Conservation (phyloP, 352 stramenopile species). For the Phytopythium aichiense region DNA sequence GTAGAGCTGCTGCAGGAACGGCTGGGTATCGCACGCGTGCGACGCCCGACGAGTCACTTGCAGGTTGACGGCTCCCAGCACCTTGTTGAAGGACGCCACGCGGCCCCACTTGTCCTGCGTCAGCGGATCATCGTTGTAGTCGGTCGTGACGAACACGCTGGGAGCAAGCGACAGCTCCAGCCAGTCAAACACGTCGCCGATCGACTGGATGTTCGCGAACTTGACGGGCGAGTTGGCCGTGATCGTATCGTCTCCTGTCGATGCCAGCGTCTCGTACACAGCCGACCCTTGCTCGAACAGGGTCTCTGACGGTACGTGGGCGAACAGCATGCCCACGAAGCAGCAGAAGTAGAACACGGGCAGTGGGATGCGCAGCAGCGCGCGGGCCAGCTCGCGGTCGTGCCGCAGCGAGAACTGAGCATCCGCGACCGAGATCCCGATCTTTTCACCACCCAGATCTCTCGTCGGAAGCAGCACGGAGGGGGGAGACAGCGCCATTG, state of each 20-base stretch:
- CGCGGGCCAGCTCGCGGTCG: slow-evolving; percentile 29
- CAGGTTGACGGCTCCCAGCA: slow-evolving; percentile 33
- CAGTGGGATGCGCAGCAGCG: slow-evolving; percentile 27
- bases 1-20: slow-evolving; percentile 36
- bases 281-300: slow-evolving; percentile 34
- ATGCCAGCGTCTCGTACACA: slow-evolving; percentile 27
- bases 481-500: too few species aligned
- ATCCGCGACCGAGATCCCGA: slow-evolving; percentile 17
- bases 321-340: slow-evolving; percentile 45
- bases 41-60: slow-evolving; percentile 16
- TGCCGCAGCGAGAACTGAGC: slow-evolving; percentile 29
- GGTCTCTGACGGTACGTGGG: slow-evolving; percentile 28
- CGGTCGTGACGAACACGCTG: slow-evolving; percentile 37
- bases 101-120: slow-evolving; percentile 18
- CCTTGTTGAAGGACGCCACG: slow-evolving; percentile 25
- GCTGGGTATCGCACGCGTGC: slow-evolving; percentile 21
- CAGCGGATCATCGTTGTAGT: slow-evolving; percentile 43
- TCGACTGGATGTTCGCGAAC: slow-evolving; percentile 35
- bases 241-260: slow-evolving; percentile 39
- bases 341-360: slow-evolving; percentile 33
- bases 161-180: slow-evolving; percentile 36
- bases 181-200: slow-evolving; percentile 42
- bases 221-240: slow-evolving; percentile 41
- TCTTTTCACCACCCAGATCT: not conserved
- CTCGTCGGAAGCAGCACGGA: too few species aligned